Base-by-base conservation (phyloP, 208 protist species). In the Acanthamoeba healyi region DNA sequence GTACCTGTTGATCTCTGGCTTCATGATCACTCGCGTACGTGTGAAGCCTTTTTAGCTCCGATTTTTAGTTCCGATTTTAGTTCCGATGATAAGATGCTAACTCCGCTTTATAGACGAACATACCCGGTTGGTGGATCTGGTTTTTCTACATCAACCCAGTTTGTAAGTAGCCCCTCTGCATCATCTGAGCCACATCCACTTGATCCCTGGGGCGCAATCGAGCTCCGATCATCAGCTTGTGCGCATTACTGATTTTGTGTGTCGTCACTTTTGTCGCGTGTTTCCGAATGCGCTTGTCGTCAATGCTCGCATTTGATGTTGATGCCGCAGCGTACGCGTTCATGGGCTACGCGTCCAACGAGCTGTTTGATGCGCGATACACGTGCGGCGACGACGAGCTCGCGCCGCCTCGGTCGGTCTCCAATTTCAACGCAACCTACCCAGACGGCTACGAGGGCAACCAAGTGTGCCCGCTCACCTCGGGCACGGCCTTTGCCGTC, bases 241-340 rank as follows among this genome's bases (percentile, higher is more conserved):
- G n/a, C n/a, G n/a, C n/a, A n/a, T n/a, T n/a, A n/a, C n/a, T n/a
- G n/a, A n/a, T n/a, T n/a, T n/a, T n/a, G n/a, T n/a, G n/a, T n/a
- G n/a, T n/a, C n/a, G n/a, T n/a, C n/a, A n/a, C n/a, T n/a, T n/a
- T n/a, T n/a, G n/a, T n/a, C n/a, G n/a, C n/a, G n/a, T n/a, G n/a
- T n/a, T n/a, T n/a, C n/a, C n/a, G n/a, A n/a, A n/a, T n/a, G n/a
- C n/a, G n/a, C n/a, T n/a, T n/a, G n/a, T n/a, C n/a, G n/a, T n/a
- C n/a, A n/a, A n/a, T n/a, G n/a, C n/a, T n/a, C n/a, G n/a, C n/a
- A n/a, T n/a, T n/a, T n/a, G n/a, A n/a, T n/a, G n/a, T n/a, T n/a
- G n/a, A n/a, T 54, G 49, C 49, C 58, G 0, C 58, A 79, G 70
- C 70, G n/a, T 92, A 92, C 49, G 87, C 87, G 19, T 79, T 92